A percentile compares a stretch with the other conserved stretches of the same genome.
phyloP scores from a whole-genome alignment of 2,329 filamentous ascomycete species.

The Pyrenochaeta sp. region DNA sequence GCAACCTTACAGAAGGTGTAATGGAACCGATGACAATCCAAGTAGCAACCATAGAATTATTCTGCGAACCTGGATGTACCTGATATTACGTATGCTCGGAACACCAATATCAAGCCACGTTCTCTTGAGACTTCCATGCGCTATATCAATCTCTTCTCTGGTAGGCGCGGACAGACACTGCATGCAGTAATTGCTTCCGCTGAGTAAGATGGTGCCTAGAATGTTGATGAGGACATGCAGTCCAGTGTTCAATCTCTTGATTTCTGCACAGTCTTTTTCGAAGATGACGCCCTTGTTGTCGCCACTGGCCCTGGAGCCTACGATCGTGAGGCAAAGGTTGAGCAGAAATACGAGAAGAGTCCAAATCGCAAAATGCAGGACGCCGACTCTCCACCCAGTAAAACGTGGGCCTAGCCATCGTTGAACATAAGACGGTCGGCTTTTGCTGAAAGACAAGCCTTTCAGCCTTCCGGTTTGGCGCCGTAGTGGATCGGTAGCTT shows the following conservation, averaged over 20 bases:
- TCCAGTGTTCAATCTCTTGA: conserved; percentile 10
- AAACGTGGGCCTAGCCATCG: conserved; percentile 9
- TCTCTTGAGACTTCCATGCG: conserved; percentile 52
- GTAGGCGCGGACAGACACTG: conserved; percentile 61
- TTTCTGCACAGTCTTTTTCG: conserved; percentile 27
- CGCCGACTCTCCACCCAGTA: conserved; percentile 24
- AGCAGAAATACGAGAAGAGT: conserved; percentile 18
- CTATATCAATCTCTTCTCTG: conserved; percentile 56
- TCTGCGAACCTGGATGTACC: conserved; percentile 14
- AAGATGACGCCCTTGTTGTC: conserved; percentile 11
- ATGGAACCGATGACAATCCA: conserved; percentile 21
- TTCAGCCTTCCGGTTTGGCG: too few species aligned
- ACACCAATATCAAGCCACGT: conserved; percentile 31
- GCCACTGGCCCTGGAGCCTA: conserved; percentile 6
- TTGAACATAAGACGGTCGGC: not conserved
- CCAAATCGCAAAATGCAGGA: conserved; percentile 14
- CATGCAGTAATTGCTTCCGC: conserved; percentile 61
- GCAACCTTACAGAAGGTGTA: conserved; percentile 24
- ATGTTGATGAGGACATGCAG: conserved; percentile 59
- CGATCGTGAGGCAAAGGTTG: conserved; percentile 20
- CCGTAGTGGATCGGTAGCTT: too few species aligned
- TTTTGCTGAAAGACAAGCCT: not conserved
- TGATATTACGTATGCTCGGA: conserved; percentile 26
- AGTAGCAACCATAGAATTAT: conserved; percentile 18
- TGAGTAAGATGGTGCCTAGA: conserved; percentile 55